Conservation (phyloP, 768 basidiomycete species). For the Pleurotus tuoliensis region DNA sequence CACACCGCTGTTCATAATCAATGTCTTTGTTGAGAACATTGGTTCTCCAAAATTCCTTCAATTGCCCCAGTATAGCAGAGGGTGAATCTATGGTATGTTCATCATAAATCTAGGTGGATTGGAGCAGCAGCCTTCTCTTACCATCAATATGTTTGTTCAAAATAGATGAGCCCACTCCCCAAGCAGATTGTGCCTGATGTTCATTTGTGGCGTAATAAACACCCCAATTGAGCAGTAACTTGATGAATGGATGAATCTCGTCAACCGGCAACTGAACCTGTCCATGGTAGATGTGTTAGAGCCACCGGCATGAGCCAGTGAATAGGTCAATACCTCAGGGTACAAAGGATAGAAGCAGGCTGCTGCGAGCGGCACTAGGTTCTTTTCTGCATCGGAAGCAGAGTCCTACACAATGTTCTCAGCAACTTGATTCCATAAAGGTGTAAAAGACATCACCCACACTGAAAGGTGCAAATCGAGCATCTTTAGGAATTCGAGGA, state of each 20-base stretch:
- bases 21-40: slow-evolving; percentile 35
- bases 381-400: slow-evolving; percentile 48
- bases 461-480: slow-evolving; percentile 44
- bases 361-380: slow-evolving; percentile 64
- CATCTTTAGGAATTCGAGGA: slow-evolving; percentile 38
- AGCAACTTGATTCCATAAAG: not conserved
- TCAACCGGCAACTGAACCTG: slow-evolving; percentile 47
- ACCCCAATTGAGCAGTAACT: slow-evolving; percentile 57
- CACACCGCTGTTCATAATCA: slow-evolving; percentile 36
- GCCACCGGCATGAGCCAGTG: not conserved
- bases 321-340: slow-evolving; percentile 50
- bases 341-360: slow-evolving; percentile 61
- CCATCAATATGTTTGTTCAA: slow-evolving; percentile 77
- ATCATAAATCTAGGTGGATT: not conserved
- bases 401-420: slow-evolving; percentile 30
- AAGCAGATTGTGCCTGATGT: slow-evolving; percentile 51
- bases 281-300: not conserved
- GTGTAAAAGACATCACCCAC: slow-evolving; percentile 29
- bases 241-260: slow-evolving; percentile 47
- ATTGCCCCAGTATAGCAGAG: slow-evolving; percentile 33
- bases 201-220: slow-evolving; percentile 41
- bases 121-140: slow-evolving; percentile 24
- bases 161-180: slow-evolving; percentile 59
- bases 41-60: slow-evolving; percentile 45
- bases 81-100: slow-evolving; percentile 34